Base-by-base conservation (phyloP, 2,329 filamentous ascomycete genomes). In the Pestalotiopsis fici region DNA sequence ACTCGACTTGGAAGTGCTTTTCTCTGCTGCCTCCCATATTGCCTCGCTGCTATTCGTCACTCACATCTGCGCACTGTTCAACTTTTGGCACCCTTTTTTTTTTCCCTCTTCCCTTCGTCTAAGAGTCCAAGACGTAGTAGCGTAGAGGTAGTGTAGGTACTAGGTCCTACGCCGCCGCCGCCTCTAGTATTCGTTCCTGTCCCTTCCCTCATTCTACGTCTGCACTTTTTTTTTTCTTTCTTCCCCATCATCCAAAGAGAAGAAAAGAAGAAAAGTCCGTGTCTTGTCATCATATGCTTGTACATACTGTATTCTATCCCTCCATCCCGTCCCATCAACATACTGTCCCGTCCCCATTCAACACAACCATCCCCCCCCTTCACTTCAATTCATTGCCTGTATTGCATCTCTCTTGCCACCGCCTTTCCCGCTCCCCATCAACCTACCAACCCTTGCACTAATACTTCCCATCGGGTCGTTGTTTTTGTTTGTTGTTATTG, bases 31-130 rank as follows among this genome's bases (percentile, higher is more conserved):
- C 64, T 35, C 64, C 35, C 54, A 65, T 65, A 60, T 66, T 50
- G 37, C 18, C 39, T 55, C 64, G 21, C 54, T 60, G 39, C 57
- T 31, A 66, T 66, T 66, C 64, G 64, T 66, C 64, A 37, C 64
- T 50, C 43, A 50, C 64, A 18, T 47, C 56, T 50, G 59, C 63
- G 61, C 61, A 65, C 50, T 65, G 63, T 57, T 47, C 43, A 50
- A 50, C 43, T 7, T 50, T 50, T 50, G 43, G 43, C 43, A 50
- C 43, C 15, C 43, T 50, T 50, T 50, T 50, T 50, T 47, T 50
- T 50, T 50, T 50, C 9, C 43, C n/a, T 21, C 43, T 21, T 50
- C 43, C 43, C 43, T 21, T 50, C 43, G 43, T 50, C 43, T 50
- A 50, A 50, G 43, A 50, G 31, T 11, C 31, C 31, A 35, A 35